Evolutionary conservation across 306 rosid species (phyloP), one percentile per base, ranked within the genome.

Genomic region (Malus sieversii): DNA sequence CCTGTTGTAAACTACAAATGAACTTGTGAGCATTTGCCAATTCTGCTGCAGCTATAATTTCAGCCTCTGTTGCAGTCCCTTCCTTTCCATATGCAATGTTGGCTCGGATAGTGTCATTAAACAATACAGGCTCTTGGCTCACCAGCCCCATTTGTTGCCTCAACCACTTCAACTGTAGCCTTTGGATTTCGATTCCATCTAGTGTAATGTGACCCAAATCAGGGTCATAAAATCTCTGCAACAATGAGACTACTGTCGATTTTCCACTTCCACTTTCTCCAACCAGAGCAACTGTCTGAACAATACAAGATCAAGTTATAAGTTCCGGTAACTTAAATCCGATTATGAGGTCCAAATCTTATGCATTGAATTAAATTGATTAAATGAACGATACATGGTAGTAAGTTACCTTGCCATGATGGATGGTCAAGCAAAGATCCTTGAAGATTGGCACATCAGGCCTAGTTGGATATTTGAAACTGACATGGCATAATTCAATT

Each of bases 261-360:
- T 90, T 90, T 57, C 96, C 96, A 74, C 92, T 83, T 64, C 96
- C 92, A 82, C 96, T 86, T 86, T 88, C 92, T 74, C 96, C 92
- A 16, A 90, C 92, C 11, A 90, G 42, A 15, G 92, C 96, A 20
- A 90, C 80, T 23, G 91, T 90, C 93, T 88, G 82, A 20, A 78
- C 4, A 40, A 59, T 40, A 38, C 38, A 59, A 4, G 5, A 4
- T 53, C 51, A 72, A 40, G 4, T 59, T 11, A 1, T 40, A 35
- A 55, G 22, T 22, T n/a, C 8, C 7, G 18, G 82, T 4, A 66
- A 60, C 63, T 11, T 52, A 25, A 59, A 58, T 59, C 5, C 15
- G 22, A 35, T 20, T 16, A 10, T 25, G 13, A 25, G 48, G 35
- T 33, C 6, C 35, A 33, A 33, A 33, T 33, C 35, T 33, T 20